Conservation (phyloP, 2,329 filamentous ascomycete species). For the Fusarium paranaense region DNA sequence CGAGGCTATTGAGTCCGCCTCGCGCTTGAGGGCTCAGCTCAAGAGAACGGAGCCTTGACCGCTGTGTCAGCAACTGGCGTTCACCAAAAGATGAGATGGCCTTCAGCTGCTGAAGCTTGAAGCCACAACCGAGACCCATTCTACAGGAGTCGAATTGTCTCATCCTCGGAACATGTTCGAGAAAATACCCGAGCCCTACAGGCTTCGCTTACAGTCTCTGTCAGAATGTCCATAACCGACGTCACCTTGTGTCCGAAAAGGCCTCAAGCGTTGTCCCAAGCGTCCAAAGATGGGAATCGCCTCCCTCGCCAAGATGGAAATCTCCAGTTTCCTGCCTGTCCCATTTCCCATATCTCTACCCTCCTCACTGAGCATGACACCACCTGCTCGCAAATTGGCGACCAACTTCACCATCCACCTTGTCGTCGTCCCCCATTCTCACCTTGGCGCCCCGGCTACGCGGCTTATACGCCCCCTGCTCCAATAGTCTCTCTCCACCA, state of each 20-base stretch:
- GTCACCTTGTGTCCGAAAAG: neutral
- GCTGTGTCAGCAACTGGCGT: neutral
- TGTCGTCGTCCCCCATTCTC: slow-evolving; percentile 4
- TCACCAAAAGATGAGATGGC: neutral
- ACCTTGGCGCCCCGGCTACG: slow-evolving; percentile 26
- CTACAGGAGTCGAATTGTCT: neutral
- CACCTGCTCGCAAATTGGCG: slow-evolving; percentile 9
- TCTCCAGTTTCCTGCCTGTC: slow-evolving; percentile 14
- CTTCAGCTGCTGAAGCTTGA: neutral
- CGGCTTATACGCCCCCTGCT: slow-evolving; percentile 19
- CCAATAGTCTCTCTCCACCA: slow-evolving; percentile 24
- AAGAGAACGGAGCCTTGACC: neutral
- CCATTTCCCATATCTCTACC: slow-evolving; percentile 17
- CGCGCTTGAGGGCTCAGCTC: neutral
- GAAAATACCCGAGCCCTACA: neutral
- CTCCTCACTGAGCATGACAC: slow-evolving; percentile 5
- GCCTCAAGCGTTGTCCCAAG: neutral
- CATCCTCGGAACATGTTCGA: slow-evolving; percentile 2
- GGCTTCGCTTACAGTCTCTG: neutral
- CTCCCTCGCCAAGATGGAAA: slow-evolving; percentile 20
- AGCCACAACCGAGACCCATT: neutral
- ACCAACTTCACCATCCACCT: neutral
- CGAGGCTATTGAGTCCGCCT: neutral
- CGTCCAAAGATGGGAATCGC: neutral
- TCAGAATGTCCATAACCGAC: neutral